Percentiles rank a stretch among this genome's conserved stretches.
Evolutionary conservation across 148 eudicot species (phyloP).

Genomic region (Gaultheria prostrata): DNA sequence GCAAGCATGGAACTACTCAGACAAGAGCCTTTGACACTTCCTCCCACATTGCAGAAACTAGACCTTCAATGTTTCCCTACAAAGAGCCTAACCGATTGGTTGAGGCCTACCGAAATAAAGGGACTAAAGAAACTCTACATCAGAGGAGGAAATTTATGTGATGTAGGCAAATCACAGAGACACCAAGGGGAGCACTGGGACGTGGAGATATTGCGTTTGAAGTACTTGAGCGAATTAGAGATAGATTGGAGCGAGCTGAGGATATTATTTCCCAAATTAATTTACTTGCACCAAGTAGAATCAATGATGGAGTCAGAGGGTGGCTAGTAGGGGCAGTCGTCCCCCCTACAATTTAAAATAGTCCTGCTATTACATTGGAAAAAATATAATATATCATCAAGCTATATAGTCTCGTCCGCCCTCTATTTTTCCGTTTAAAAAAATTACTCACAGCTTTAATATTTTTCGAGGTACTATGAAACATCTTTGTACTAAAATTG

Average conservation of each 20-base stretch:
- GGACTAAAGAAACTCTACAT: conserved; percentile 33
- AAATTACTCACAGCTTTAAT: too few relatives aligned
- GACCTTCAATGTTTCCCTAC: conserved; percentile 32
- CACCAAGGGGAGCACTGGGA: conserved; percentile 6
- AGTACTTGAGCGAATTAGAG: conserved; percentile 15
- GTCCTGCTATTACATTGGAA: too few relatives aligned
- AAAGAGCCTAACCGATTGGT: conserved; percentile 9
- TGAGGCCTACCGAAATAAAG: background rate
- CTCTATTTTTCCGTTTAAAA: too few relatives aligned
- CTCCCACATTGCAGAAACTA: conserved; percentile 26
- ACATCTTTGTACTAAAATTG: too few relatives aligned
- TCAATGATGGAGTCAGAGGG: too few relatives aligned
- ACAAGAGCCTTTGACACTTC: background rate
- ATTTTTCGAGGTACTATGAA: too few relatives aligned
- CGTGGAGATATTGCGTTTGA: conserved; percentile 25
- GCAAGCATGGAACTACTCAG: too few relatives aligned
- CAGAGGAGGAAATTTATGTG: conserved; percentile 35
- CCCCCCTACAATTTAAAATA: too few relatives aligned
- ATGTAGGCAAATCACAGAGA: background rate
- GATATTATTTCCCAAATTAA: conserved; percentile 11
- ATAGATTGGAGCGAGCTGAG: conserved; percentile 20
- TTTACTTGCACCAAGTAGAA: conserved; percentile 27
- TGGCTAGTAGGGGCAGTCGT: too few relatives aligned
- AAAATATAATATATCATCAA: too few relatives aligned
- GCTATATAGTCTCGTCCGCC: too few relatives aligned